These are phyloP conservation scores for Catharanthus roseus DNA, from an alignment of 257 asterid genomes.

Conservation along the genomic window DNA sequence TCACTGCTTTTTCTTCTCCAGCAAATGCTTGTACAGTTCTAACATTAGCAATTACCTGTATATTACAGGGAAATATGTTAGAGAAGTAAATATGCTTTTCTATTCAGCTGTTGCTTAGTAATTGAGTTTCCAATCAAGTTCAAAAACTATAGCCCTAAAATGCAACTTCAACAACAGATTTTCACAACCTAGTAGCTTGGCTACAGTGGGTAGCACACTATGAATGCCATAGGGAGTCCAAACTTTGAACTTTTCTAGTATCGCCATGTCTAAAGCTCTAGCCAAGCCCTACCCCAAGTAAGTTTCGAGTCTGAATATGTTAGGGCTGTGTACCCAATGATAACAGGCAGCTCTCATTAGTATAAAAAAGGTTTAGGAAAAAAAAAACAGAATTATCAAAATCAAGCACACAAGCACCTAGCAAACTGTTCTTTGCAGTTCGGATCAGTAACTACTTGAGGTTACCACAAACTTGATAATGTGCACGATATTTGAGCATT, in stretches of 20 bases:
- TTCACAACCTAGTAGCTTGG: too few relatives aligned
- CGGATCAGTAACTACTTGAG: not conserved
- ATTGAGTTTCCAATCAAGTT: not conserved
- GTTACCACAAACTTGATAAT: not conserved
- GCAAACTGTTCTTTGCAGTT: not conserved
- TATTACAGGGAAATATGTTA: not conserved
- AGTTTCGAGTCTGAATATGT: too few relatives aligned
- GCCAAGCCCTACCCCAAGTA: too few relatives aligned
- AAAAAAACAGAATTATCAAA: not conserved
- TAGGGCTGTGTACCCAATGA: too few relatives aligned
- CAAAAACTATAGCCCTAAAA: not conserved
- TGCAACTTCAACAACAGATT: not conserved
- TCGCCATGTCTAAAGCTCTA: too few relatives aligned
- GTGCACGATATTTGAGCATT: not conserved
- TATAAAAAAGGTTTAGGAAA: too few relatives aligned
- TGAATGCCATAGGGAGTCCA: too few relatives aligned
- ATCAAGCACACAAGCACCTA: not conserved
- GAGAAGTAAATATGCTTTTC: not conserved
- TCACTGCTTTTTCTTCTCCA: slow-evolving; percentile 85
- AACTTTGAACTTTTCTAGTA: too few relatives aligned
- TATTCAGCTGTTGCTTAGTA: not conserved
- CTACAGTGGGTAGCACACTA: too few relatives aligned
- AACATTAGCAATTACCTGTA: slow-evolving; percentile 80
- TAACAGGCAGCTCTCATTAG: too few relatives aligned
- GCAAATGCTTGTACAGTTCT: slow-evolving; percentile 96